A percentile compares a stretch with the other conserved stretches of the same genome.
Conservation (phyloP, 2,329 filamentous ascomycete species). For the Cytospora chrysosperma region DNA sequence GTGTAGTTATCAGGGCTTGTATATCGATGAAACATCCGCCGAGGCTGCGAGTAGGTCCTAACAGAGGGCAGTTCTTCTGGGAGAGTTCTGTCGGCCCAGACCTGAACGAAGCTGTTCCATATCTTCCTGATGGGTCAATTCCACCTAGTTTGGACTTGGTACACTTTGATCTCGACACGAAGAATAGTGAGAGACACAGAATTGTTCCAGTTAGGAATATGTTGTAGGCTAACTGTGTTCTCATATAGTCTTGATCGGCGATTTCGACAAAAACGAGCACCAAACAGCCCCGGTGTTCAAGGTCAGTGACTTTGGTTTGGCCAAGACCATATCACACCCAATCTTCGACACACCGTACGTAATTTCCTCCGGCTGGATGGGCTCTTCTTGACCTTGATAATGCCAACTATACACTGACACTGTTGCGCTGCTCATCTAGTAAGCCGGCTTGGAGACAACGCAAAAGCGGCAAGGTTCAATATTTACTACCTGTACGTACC, state of each 20-base stretch:
- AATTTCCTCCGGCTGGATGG: background rate
- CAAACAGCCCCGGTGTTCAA: background rate
- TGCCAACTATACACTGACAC: no score
- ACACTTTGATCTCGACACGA: conserved; percentile 10
- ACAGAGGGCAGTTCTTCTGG: background rate
- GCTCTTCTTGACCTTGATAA: background rate
- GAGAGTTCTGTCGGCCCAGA: background rate
- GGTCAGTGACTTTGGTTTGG: conserved; percentile 1
- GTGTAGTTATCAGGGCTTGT: background rate
- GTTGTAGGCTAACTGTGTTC: background rate
- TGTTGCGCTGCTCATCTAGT: background rate
- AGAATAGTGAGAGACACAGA: background rate
- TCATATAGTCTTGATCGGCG: conserved; percentile 6
- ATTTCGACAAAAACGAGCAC: background rate
- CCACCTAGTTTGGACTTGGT: background rate
- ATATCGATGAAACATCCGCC: conserved; percentile 1
- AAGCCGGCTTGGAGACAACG: background rate
- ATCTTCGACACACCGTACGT: background rate
- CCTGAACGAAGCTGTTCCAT: background rate
- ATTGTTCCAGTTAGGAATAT: background rate
- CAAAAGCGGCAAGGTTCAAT: background rate
- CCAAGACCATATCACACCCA: background rate
- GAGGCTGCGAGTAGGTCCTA: background rate
- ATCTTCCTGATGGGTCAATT: fast-evolving
- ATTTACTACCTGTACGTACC: background rate